Percentiles rank a stretch among this genome's conserved stretches.
phyloP scores from a whole-genome alignment of 78 protist genomes.

The Protostelium mycophagum region DNA sequence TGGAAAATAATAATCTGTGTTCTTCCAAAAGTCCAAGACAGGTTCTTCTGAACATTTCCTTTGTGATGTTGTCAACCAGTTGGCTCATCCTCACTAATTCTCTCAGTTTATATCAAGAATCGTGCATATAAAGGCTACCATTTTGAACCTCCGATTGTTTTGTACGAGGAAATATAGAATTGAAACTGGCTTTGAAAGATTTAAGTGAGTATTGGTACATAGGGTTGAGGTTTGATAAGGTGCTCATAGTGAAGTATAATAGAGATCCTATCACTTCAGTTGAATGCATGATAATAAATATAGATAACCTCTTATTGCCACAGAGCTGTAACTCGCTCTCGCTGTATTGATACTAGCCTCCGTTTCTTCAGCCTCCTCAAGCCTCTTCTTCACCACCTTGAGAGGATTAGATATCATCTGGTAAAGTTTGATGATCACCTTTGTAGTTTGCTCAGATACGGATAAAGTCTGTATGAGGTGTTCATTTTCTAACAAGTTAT shows the following conservation, averaged over 20 bases:
- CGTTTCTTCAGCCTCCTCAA: slow-evolving; percentile 50
- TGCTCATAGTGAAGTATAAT: slow-evolving; percentile 79
- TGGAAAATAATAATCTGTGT: slow-evolving; percentile 60
- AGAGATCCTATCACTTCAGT: slow-evolving; percentile 36
- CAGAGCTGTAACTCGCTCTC: slow-evolving; percentile 73
- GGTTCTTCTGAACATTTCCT: slow-evolving; percentile 23
- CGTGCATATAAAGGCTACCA: no score
- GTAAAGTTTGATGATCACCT: no score
- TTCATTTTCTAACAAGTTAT: slow-evolving; percentile 74
- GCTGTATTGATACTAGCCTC: slow-evolving; percentile 43
- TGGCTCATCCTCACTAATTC: no score
- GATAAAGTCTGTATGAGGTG: slow-evolving; percentile 77
- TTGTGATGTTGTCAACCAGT: slow-evolving; percentile 34
- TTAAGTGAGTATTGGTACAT: slow-evolving; percentile 82
- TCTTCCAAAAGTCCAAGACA: slow-evolving; percentile 78
- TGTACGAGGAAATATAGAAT: not conserved
- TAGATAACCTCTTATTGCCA: slow-evolving; percentile 49
- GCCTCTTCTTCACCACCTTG: slow-evolving; percentile 28
- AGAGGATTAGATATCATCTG: no score
- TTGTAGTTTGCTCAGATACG: not conserved
- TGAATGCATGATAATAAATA: not conserved
- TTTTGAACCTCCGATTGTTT: not conserved
- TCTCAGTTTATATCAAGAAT: no score
- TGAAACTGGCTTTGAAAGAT: slow-evolving; percentile 30
- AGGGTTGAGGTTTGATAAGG: slow-evolving; percentile 55